Base-by-base conservation (phyloP, 805 yeast species). In the Zygosaccharomyces lentus region DNA sequence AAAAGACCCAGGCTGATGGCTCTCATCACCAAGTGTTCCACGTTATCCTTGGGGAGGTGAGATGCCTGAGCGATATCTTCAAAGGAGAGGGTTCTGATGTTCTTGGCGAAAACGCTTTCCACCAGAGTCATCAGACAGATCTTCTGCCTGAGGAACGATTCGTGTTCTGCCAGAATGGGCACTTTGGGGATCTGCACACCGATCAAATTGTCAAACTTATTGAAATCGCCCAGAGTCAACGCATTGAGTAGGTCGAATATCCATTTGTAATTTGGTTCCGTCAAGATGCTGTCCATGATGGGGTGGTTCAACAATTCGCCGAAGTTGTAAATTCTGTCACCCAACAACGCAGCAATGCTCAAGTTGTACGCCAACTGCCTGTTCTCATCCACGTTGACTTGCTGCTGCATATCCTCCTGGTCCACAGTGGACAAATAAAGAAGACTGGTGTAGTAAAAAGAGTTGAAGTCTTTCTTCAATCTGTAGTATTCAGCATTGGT, bases 281-380 rank as follows among this genome's bases (percentile, higher is more conserved):
- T 69, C 16, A 64, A 53, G 34, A 84, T 74, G 32, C 72, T 66
- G 34, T 70, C 62, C 65, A 89, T 76, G 38, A 91, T 81, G 36
- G 93, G 96, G 67, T 91, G 98, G 64, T 89, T 80, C 50, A 93
- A 76, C 52, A 93, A 77, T 69, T 93, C 99, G 42, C 98, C 98
- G 67, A 93, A 93, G 70, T 91, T 93, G 73, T 88, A 93, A 56
- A 91, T 87, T 59, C 79, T 82, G 61, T 89, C 96, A 40, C 97
- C 98, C 56, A 91, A 74, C 49, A 93, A 71, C 0, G 97, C 98
- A 26, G 96, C 82, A 37, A 88, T 74, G 49, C 91, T 77, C 55
- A 91, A 77, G 54, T 91, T 95, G 58, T 81, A 80, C 1, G 87
- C 86, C 42, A 82, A 65, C 46, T 70, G 71, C 55, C 74, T 75